phyloP scores from a whole-genome alignment of 305 asterid species.

The Fraxinus sp. region DNA sequence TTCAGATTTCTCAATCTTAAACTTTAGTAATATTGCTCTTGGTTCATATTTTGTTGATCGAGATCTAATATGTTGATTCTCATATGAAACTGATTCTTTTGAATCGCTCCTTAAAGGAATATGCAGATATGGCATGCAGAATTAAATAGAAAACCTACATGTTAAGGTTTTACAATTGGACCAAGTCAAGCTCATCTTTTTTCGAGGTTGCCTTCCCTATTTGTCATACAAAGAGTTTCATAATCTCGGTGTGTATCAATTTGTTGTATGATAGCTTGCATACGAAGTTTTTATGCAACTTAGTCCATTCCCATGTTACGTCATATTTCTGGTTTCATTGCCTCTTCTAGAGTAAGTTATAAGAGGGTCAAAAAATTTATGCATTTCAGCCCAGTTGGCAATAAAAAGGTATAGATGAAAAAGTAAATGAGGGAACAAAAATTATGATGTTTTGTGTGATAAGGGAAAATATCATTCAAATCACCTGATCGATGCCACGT shows the following conservation, averaged over 20 bases:
- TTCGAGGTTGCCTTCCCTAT: background rate
- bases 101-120: background rate
- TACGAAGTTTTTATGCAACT: background rate
- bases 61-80: background rate
- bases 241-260: background rate
- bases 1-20: background rate
- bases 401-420: background rate
- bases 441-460: background rate
- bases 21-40: background rate
- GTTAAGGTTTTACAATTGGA: background rate
- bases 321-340: background rate
- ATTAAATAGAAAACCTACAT: background rate
- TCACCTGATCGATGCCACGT: conserved; percentile 99
- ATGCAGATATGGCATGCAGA: background rate
- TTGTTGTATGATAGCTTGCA: background rate
- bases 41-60: background rate
- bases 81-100: background rate
- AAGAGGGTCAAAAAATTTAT: background rate
- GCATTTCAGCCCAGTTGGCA: background rate
- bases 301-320: background rate
- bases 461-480: conserved; percentile 23
- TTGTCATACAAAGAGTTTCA: background rate
- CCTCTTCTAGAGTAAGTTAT: background rate
- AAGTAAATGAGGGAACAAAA: conserved; percentile 15
- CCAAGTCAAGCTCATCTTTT: background rate